Evolutionary conservation across 2,329 filamentous ascomycete genomes (phyloP), one percentile per base, ranked within the genome.

Genomic region (Epichloe hybrida): DNA sequence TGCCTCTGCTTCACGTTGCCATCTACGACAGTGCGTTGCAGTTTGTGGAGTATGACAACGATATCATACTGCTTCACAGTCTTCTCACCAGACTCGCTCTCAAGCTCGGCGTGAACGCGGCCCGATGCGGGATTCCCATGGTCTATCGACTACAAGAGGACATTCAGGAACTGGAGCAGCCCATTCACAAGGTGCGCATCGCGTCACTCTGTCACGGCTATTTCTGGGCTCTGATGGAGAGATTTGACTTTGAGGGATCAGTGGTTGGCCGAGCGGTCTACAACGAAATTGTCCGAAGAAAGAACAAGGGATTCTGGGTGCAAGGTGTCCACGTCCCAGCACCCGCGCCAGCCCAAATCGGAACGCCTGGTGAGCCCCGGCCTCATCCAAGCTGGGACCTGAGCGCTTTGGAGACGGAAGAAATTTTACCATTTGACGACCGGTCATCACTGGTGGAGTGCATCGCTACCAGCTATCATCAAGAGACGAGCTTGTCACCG

Each of bases 131-230:
- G 0, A 67, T 96, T 38, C 88, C 90, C 2, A 95, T 96, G 89
- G 77, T 95, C 11, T 81, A 94, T 64, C 80, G 85, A 44, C 75
- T 97, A 1, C 90, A 96, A 64, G 88, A 95, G 60, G 88, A 93
- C 55, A 85, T 93, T 35, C 75, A 80, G 50, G 76, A 79, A 7
- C 72, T 82, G 3, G 80, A 83, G 45, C 76, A 77, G 23, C 80
- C 84, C 0, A 65, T 80, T 41, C 77, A 83, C 34, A 93, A 91
- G 62, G 79, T 95, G 39, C 84, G 87, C 42, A 73, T 94, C 42
- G 88, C 86, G 34, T 89, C 86, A 61, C 71, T 97, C 51, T 87
- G 91, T 48, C 87, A 95, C 61, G 90, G 88, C 8, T 96, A 96
- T 65, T 81, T 96, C 52, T 91, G 86, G 84, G 78, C 80, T 0